A percentile compares a stretch with the other conserved stretches of the same genome.
These are phyloP conservation scores for Alternaria sp. DNA, from an alignment of 2,329 filamentous ascomycete species.

Conservation along the genomic window DNA sequence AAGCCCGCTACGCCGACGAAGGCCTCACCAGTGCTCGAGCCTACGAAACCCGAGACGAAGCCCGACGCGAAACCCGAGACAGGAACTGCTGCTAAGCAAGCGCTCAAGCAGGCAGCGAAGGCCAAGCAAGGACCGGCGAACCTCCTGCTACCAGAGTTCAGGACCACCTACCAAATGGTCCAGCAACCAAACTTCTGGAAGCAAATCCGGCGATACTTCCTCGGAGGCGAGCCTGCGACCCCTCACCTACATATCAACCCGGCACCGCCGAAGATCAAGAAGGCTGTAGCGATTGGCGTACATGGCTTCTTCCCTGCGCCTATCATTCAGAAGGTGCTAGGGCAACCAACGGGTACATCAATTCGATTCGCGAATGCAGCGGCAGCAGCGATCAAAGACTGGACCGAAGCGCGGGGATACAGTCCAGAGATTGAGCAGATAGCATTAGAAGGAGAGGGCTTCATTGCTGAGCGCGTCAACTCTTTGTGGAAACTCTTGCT, in stretches of 20 bases:
- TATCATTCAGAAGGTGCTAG: conserved; percentile 86
- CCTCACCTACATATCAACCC: conserved; percentile 74
- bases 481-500: conserved; percentile 92
- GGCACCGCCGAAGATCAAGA: conserved; percentile 75
- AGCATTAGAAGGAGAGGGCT: conserved; percentile 91
- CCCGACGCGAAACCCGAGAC: conserved; percentile 37
- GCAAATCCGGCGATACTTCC: conserved; percentile 48
- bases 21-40: conserved; percentile 34
- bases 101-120: conserved; percentile 30
- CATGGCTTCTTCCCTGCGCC: conserved; percentile 93
- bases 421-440: conserved; percentile 89
- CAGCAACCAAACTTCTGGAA: conserved; percentile 55
- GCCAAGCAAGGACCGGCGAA: conserved; percentile 59
- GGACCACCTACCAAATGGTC: conserved; percentile 65
- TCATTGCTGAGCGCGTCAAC: conserved; percentile 86
- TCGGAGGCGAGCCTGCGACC: conserved; percentile 60
- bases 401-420: conserved; percentile 73
- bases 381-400: conserved; percentile 81
- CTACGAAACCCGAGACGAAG: conserved; percentile 32
- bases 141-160: conserved; percentile 72
- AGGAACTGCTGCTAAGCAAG: conserved; percentile 34
- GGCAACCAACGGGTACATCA: conserved; percentile 94
- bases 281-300: conserved; percentile 89
- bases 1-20: conserved; percentile 46
- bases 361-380: conserved; percentile 89